Evolutionary conservation across 768 basidiomycete species (phyloP), one percentile per base, ranked within the genome.

Genomic region (Gymnopilus junonius): DNA sequence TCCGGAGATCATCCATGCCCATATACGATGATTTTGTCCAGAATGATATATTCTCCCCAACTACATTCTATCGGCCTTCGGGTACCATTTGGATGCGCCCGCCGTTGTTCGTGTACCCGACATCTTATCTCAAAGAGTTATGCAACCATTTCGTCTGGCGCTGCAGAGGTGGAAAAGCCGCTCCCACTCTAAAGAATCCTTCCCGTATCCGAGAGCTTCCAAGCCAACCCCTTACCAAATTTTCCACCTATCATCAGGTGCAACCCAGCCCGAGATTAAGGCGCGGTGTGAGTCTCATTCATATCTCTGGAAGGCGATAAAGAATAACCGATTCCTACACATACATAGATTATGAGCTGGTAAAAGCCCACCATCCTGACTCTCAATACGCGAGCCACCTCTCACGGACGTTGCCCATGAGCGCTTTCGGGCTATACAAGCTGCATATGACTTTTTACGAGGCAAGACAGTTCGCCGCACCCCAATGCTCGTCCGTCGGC

Each of bases 321-420:
- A 21, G 14, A 1, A 10, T 25, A 46, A 48, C 61, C 21, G 32
- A 23, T n/a, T 14, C 17, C 21, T n/a, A n/a, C n/a, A n/a, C n/a
- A n/a, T n/a, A n/a, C n/a, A n/a, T 64, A 91, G 91, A 92, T 72
- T 92, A 88, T 67, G 91, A 92, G 31, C 83, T 93, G 40, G 91
- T 90, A 39, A 86, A 87, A 46, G 71, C 79, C 10, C 85, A 92
- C 70, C 92, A 93, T 69, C 91, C 92, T 3, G 91, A 93, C 71
- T 85, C 86, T 3, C 75, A 79, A 3, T 71, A 76, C 10, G 78
- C 80, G 27, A 80, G 79, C 6, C 59, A 67, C 20, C 62, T 87
- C 20, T 71, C 84, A 70, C 84, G 6, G 69, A 75, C 40, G 73
- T 82, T 51, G 82, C 86, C 8, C 88, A 87, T 61, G 76, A 79